Evolutionary conservation across 139 green algal species (phyloP).

Genomic region (Dunaliella sp.): DNA sequence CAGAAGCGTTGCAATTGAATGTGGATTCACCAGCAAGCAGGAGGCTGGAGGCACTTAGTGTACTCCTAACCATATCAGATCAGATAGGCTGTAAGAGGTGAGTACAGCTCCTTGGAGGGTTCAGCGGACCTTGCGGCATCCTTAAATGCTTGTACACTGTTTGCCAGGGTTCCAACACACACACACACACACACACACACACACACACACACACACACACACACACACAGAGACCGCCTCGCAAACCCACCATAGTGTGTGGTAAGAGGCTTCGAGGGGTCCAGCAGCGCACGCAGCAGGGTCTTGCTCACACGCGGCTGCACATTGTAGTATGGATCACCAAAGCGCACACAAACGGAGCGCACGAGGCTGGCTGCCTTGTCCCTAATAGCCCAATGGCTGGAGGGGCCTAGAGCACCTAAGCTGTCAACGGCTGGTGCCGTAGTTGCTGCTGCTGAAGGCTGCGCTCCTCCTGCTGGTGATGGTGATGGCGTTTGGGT

Average conservation of each 20-base stretch:
- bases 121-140: no score
- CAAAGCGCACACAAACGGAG: slow-evolving; percentile 57
- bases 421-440: slow-evolving; percentile 33
- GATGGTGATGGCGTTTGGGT: no score
- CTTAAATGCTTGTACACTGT: no score
- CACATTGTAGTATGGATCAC: slow-evolving; percentile 58
- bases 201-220: not conserved
- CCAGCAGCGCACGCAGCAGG: slow-evolving; percentile 15
- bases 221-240: not conserved
- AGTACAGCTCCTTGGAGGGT: no score
- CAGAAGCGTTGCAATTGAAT: no score
- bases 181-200: not conserved
- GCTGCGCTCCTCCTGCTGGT: no score
- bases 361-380: not conserved
- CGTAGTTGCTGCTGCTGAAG: no score
- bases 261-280: slow-evolving; percentile 20
- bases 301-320: slow-evolving; percentile 31
- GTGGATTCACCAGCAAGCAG: no score
- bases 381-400: not conserved
- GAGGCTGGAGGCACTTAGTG: no score
- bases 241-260: slow-evolving; percentile 48
- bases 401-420: slow-evolving; percentile 36
- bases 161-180: no score
- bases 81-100: no score
- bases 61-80: no score